Conservation (phyloP, 129 eudicot genomes). For the Lactuca saligna region DNA sequence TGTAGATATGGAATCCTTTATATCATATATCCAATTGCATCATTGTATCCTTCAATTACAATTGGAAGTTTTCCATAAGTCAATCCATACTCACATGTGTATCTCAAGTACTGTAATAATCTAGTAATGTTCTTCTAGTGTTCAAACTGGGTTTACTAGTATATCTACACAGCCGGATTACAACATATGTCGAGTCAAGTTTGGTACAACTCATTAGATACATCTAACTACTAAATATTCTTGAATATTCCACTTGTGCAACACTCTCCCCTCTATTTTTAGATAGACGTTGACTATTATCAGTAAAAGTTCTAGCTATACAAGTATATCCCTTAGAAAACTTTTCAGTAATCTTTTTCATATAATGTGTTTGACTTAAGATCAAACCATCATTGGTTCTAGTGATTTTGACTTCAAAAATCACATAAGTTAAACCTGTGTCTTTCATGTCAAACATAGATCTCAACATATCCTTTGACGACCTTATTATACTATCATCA, state of each 20-base stretch:
- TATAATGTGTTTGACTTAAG: neutral
- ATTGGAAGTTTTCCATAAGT: too few species aligned
- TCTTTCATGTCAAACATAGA: too few species aligned
- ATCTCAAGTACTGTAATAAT: neutral
- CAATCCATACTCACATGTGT: neutral
- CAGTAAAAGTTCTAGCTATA: neutral
- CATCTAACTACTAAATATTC: neutral
- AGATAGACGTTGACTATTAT: neutral
- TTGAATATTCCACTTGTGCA: neutral
- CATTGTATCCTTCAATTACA: neutral
- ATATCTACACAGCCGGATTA: neutral
- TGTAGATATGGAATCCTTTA: neutral
- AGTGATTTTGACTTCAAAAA: too few species aligned
- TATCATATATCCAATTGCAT: slow-evolving; percentile 4
- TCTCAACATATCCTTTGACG: too few species aligned
- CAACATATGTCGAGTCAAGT: neutral
- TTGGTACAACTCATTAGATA: neutral
- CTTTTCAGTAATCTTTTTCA: neutral
- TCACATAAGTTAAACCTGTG: too few species aligned
- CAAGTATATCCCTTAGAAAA: neutral
- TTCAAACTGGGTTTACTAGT: neutral
- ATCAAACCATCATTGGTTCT: too few species aligned
- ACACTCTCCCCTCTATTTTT: neutral
- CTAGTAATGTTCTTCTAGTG: neutral
- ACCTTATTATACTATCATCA: too few species aligned